Evolutionary conservation across 2,329 filamentous ascomycete species (phyloP).

Genomic region (Fusarium brachygibbosum): DNA sequence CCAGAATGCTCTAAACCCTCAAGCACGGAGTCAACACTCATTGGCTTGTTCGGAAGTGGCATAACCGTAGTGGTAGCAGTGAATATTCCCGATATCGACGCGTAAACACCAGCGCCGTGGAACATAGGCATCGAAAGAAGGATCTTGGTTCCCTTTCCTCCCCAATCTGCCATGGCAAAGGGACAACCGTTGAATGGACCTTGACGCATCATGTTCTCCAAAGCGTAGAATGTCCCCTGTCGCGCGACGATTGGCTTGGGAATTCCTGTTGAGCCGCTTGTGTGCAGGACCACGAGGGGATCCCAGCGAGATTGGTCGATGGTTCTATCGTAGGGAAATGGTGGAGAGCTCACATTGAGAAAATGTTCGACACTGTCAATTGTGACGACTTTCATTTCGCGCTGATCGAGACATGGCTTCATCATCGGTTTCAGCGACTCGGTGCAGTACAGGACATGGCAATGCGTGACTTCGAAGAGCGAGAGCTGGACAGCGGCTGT

Average conservation of each 20-base stretch:
- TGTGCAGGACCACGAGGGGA: conserved; percentile 16
- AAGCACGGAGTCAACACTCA: background rate
- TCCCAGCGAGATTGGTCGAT: background rate
- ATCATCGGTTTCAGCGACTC: background rate
- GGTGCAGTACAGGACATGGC: background rate
- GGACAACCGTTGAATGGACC: background rate
- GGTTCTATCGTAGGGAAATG: background rate
- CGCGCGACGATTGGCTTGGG: conserved; percentile 8
- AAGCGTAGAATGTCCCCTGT: background rate
- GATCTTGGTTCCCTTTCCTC: background rate
- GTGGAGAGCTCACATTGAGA: background rate
- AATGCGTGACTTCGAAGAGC: background rate
- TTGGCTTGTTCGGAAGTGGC: background rate
- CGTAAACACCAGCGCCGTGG: conserved; percentile 5
- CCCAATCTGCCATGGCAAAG: background rate
- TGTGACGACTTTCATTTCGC: background rate
- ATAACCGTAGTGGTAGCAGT: accelerated
- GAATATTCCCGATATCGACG: background rate
- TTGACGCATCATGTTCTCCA: accelerated
- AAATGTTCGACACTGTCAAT: background rate
- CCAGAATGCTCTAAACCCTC: background rate
- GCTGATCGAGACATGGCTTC: background rate
- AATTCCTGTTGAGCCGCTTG: conserved; percentile 8
- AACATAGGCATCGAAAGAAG: conserved; percentile 6
- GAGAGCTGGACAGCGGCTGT: conserved; percentile 1